Base-by-base conservation (phyloP, 2,329 filamentous ascomycete genomes). In the Neopestalotiopsis sp. region DNA sequence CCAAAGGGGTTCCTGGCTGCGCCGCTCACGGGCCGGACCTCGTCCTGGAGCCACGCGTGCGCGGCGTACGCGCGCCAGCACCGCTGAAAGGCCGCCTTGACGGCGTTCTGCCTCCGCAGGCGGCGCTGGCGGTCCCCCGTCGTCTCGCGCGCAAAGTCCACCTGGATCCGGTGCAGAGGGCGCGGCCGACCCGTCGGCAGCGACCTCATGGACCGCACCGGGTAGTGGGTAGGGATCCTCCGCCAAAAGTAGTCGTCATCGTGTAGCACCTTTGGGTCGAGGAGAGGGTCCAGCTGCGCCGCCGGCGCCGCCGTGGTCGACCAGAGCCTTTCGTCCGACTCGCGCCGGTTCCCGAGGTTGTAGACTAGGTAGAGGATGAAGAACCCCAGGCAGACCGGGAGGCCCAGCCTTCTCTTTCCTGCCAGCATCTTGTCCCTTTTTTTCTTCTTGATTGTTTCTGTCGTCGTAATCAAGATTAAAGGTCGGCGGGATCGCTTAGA, bases 1-100 rank as follows among this genome's bases (percentile, higher is more conserved):
- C 81, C 82, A 72, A 84, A 84, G 0, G 74, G 72, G 67, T 84
- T 80, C 65, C 77, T 81, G 58, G 75, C 78, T 32, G 77, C 74
- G 60, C 81, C 81, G 61, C 78, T 78, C 14, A 85, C 74, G 32
- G 83, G 83, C 65, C 76, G 71, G 12, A 84, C 71, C 73, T 85
- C 83, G 65, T 85, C 83, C 42, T 81, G 78, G 49, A 79, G 71
- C 78, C 82, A 83, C 1, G 83, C 83, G 69, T 81, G 73, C 64
- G 76, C 74, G 68, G 79, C 81, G 69, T 85, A 85, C 38, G 80
- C 81, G 17, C 77, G 72, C 83, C 83, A 78, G 57, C 72, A 72
- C 49, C 71, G 72, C 34, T 67, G 14, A 34, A 77, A 77, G 2
- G 72, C 71, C 9, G 60, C 63, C 45, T 73, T 74, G 42, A 76